Evolutionary conservation across 2,329 filamentous ascomycete species (phyloP), one percentile per base, ranked within the genome.

Genomic region (Stachybotrys echinatus): DNA sequence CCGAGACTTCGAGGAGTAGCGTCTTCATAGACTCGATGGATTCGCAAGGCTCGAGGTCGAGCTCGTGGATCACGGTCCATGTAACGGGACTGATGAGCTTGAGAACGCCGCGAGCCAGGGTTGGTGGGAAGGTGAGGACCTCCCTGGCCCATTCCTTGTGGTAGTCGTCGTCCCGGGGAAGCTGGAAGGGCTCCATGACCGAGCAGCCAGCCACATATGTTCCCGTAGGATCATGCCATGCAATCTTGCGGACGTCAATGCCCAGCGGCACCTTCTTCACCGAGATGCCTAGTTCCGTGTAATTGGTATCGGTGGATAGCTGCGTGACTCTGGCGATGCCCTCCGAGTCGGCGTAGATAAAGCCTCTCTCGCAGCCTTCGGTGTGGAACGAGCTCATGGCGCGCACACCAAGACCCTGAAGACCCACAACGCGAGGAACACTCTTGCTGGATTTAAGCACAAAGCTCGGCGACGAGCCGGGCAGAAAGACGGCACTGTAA

Each of bases 1-100:
- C 94, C 0, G 92, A 96, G 7, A 95, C 78, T 67, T 97, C 94
- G 14, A 99, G 80, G 49, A 88, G 87, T 38, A 97, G 77, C 5
- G 87, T 86, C 65, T 92, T 85, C 61, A 97, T 81, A 53, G 87
- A 89, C 64, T 94, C 85, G 14, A 95, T 76, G 12, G 84, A 80
- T 69, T 96, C 92, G 54, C 79, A 85, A 0, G 81, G 73, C 48
- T 92, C 88, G 56, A 96, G 77, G 42, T 84, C 74, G 48, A 91
- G 74, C 21, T 79, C 84, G 63, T 96, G 88, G 51, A 97, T 87
- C 37, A 92, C 76, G 0, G 81, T 81, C 84, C 89, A 92, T 4
- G 83, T 90, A 43, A 77, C 76, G 0, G 90, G 87, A 55, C 85
- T 92, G 49, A 96, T 72, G 14, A 99, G 76, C 63, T 90, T 91